phyloP scores from a whole-genome alignment of 768 basidiomycete species.

The Myochromella boudieri region DNA sequence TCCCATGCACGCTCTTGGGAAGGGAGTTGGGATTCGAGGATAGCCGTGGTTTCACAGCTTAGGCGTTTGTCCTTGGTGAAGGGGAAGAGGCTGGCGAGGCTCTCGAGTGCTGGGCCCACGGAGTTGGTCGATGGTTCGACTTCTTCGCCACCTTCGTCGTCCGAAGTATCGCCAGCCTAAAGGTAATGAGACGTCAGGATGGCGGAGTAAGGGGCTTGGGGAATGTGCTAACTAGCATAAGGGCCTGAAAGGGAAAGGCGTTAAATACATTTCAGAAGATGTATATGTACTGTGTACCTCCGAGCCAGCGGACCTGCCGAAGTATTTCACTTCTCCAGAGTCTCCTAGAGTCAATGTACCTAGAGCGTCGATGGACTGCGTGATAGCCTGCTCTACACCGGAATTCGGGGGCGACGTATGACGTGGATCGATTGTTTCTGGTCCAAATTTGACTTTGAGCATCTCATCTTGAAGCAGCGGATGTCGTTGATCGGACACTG shows the following conservation, averaged over 20 bases:
- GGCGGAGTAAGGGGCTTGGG: background rate
- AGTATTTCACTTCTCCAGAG: constrained; percentile 61
- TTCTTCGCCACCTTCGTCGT: constrained; percentile 27
- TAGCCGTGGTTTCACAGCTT: constrained; percentile 27
- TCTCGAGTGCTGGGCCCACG: constrained; percentile 32
- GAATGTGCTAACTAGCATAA: constrained; percentile 34
- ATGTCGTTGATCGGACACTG: constrained; percentile 56
- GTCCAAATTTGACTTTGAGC: constrained; percentile 55
- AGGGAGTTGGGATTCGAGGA: constrained; percentile 44
- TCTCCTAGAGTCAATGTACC: constrained; percentile 64
- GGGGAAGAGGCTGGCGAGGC: constrained; percentile 40
- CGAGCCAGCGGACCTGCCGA: constrained; percentile 64
- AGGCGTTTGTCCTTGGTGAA: constrained; percentile 33
- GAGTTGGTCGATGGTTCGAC: constrained; percentile 13
- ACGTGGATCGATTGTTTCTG: constrained; percentile 42
- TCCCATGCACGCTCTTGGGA: constrained; percentile 38
- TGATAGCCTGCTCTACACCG: constrained; percentile 32
- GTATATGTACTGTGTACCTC: constrained; percentile 37
- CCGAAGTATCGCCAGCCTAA: constrained; percentile 28
- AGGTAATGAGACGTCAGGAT: too few relatives aligned
- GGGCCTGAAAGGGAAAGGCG: constrained; percentile 27
- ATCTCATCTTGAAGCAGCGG: constrained; percentile 56
- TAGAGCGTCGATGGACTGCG: constrained; percentile 50
- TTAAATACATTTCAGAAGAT: background rate
- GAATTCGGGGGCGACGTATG: constrained; percentile 10